Conservation (phyloP, 108 stramenopile species). For the Chaetoceros muelleri region DNA sequence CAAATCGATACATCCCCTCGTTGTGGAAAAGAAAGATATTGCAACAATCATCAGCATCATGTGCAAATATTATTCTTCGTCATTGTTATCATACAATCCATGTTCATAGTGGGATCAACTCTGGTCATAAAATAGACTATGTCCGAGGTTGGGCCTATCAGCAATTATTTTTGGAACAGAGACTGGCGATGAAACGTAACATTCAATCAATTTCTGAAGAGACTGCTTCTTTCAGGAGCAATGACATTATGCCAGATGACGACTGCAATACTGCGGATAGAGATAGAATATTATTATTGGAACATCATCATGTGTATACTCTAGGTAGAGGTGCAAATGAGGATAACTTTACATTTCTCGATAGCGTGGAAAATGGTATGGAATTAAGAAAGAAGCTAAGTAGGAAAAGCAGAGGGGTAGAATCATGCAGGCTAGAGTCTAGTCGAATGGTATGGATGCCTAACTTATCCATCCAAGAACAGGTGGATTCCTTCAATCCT, state of each 20-base stretch:
- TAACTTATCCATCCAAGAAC: background rate
- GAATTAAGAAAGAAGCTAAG: conserved; percentile 16
- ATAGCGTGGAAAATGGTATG: conserved; percentile 2
- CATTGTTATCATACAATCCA: conserved; percentile 5
- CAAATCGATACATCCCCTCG: too few species aligned
- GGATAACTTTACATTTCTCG: conserved; percentile 53
- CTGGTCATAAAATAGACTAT: conserved; percentile 28
- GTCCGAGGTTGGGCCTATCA: conserved; percentile 66
- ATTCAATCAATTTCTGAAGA: background rate
- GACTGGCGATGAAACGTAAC: conserved; percentile 22
- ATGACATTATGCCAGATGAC: background rate
- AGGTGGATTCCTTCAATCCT: background rate
- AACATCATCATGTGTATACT: conserved; percentile 95
- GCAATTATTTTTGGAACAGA: conserved; percentile 34
- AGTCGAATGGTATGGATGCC: background rate
- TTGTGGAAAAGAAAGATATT: too few species aligned
- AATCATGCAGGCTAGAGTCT: conserved; percentile 8
- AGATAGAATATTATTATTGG: conserved; percentile 78
- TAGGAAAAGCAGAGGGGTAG: conserved; percentile 22
- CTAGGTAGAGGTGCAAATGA: conserved; percentile 88
- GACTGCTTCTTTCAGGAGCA: background rate
- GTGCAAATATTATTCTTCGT: too few species aligned
- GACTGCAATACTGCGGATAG: conserved; percentile 18
- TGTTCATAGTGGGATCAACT: conserved; percentile 13
- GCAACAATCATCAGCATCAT: too few species aligned